These are phyloP conservation scores for Yamadazyma olivae DNA, from an alignment of 805 yeast genomes.

Conservation along the genomic window DNA sequence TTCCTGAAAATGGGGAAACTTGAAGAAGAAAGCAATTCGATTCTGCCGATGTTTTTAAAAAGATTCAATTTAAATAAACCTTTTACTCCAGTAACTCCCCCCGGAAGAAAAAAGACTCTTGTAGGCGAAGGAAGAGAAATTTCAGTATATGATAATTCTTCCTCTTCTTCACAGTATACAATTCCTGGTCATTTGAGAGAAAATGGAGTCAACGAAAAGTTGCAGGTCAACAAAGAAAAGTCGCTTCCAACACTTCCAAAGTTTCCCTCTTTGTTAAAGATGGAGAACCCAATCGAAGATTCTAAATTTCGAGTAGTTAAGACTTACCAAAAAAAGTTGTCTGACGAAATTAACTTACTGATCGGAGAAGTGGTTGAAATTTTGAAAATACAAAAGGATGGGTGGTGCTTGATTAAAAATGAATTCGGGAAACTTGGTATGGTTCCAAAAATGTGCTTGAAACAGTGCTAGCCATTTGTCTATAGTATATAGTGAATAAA, in stretches of 20 bases:
- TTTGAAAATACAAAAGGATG: constrained; percentile 27
- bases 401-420: constrained; percentile 35
- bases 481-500: neutral
- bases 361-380: constrained; percentile 29
- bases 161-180: neutral
- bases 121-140: neutral
- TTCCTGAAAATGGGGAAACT: constrained; percentile 23
- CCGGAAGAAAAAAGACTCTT: neutral
- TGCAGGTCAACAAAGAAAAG: neutral
- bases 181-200: neutral
- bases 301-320: constrained; percentile 20
- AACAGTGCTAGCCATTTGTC: constrained; percentile 1
- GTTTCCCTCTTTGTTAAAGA: constrained; percentile 11
- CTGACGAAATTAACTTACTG: constrained; percentile 31
- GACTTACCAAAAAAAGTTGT: constrained; percentile 24
- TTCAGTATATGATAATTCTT: neutral
- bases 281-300: constrained; percentile 14
- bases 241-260: constrained; percentile 14
- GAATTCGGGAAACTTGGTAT: constrained; percentile 29
- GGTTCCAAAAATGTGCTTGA: constrained; percentile 30
- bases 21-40: constrained; percentile 13
- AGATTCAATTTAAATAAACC: constrained; percentile 28
- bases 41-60: constrained; percentile 31
- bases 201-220: neutral
- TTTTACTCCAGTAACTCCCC: constrained; percentile 8